These are phyloP conservation scores for Cladochytrium replicatum DNA, from an alignment of 192 early-diverging fungal genomes.

Conservation along the genomic window DNA sequence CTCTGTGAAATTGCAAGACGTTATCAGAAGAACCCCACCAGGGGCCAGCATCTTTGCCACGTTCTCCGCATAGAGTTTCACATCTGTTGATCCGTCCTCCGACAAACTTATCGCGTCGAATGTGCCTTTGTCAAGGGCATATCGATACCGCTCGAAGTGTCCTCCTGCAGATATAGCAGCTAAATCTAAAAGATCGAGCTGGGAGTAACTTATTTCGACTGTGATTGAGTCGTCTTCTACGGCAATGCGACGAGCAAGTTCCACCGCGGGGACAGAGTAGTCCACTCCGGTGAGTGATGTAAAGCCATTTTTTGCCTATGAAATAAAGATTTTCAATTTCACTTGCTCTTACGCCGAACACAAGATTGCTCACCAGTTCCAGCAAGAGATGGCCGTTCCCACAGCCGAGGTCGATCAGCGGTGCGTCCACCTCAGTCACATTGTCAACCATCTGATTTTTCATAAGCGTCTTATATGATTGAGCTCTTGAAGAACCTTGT, in stretches of 20 bases:
- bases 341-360: not conserved
- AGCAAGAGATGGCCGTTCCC: slow-evolving; percentile 88
- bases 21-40: slow-evolving; percentile 71
- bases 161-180: slow-evolving; percentile 5
- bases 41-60: slow-evolving; percentile 54
- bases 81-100: slow-evolving; percentile 17
- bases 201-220: too few relatives aligned
- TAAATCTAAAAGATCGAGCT: slow-evolving; percentile 26
- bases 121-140: slow-evolving; percentile 87
- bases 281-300: slow-evolving; percentile 72
- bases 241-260: slow-evolving; percentile 59
- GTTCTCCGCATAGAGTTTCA: slow-evolving; percentile 38
- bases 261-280: slow-evolving; percentile 69
- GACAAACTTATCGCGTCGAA: slow-evolving; percentile 83
- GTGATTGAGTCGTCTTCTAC: slow-evolving; percentile 11
- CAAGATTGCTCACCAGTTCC: slow-evolving; percentile 32
- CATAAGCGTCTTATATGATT: not conserved
- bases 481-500: not conserved
- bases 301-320: slow-evolving; percentile 44
- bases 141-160: slow-evolving; percentile 34
- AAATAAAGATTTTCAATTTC: too few relatives aligned
- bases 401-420: slow-evolving; percentile 77
- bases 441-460: slow-evolving; percentile 14
- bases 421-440: slow-evolving; percentile 15
- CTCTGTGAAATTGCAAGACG: slow-evolving; percentile 90